phyloP scores from a whole-genome alignment of 495 filamentous ascomycete genomes.

The Penicillium tannophilum region DNA sequence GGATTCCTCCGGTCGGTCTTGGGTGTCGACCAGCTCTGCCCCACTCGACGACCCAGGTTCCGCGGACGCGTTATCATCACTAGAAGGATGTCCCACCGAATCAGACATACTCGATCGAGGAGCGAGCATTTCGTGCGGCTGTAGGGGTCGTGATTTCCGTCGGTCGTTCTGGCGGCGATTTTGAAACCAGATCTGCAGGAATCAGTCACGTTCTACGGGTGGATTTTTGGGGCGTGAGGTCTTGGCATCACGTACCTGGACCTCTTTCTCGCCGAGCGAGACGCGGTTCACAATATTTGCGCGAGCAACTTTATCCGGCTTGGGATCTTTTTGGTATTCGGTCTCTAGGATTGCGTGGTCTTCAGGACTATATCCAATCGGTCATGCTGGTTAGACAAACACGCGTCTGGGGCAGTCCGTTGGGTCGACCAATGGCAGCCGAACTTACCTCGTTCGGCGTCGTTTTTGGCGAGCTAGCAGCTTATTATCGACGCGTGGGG shows the following conservation, averaged over 20 bases:
- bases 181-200: conserved; percentile 94
- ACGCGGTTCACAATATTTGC: conserved; percentile 82
- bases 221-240: conserved; percentile 29
- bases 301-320: conserved; percentile 89
- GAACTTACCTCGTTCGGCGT: conserved; percentile 62
- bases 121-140: conserved; percentile 75
- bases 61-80: conserved; percentile 43
- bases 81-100: conserved; percentile 53
- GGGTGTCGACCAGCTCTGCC: conserved; percentile 31
- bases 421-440: neutral
- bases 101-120: conserved; percentile 51
- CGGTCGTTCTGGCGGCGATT: conserved; percentile 94
- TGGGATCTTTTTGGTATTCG: conserved; percentile 82
- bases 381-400: conserved; percentile 9
- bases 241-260: conserved; percentile 71
- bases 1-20: conserved; percentile 20
- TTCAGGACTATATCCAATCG: conserved; percentile 61
- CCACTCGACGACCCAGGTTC: conserved; percentile 40
- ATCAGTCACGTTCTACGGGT: conserved; percentile 16
- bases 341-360: conserved; percentile 90
- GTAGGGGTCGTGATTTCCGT: conserved; percentile 83
- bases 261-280: conserved; percentile 92
- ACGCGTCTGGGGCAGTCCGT: conserved; percentile 10
- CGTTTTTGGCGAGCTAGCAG: conserved; percentile 68
- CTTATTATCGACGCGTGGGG: conserved; percentile 69